Conservation (phyloP, 768 basidiomycete species). For the Multifurca ochricompacta region DNA sequence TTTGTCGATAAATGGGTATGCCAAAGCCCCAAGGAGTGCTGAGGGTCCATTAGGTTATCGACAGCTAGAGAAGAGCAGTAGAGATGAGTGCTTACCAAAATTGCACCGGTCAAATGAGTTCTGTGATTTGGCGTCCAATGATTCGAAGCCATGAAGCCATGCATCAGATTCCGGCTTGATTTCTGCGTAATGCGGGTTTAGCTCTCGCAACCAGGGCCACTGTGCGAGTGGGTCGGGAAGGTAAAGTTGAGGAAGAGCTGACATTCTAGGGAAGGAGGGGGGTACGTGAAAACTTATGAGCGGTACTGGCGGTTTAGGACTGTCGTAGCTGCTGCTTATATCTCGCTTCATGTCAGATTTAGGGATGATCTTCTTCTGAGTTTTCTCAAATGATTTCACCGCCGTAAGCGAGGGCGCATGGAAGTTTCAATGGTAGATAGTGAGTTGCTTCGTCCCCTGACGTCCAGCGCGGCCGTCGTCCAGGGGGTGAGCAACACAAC, state of each 20-base stretch:
- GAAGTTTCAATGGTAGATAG: neutral
- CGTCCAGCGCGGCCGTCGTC: neutral
- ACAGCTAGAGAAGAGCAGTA: neutral
- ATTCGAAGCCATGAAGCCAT: conserved; percentile 34
- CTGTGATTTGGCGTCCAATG: conserved; percentile 31
- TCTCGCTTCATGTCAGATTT: neutral
- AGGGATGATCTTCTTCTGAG: neutral
- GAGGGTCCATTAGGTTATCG: neutral
- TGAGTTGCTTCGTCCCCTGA: neutral
- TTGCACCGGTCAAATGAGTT: conserved; percentile 36
- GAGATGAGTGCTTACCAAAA: conserved; percentile 28
- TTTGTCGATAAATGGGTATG: neutral
- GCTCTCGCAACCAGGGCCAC: conserved; percentile 38
- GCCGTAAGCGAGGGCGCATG: neutral
- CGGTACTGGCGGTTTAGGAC: neutral
- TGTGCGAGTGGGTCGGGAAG: conserved; percentile 34
- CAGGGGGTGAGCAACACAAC: neutral
- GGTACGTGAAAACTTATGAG: neutral
- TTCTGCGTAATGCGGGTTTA: conserved; percentile 34
- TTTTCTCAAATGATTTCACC: neutral
- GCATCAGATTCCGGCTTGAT: conserved; percentile 31
- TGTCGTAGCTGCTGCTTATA: neutral
- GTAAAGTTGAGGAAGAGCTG: conserved; percentile 14
- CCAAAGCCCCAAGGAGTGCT: neutral
- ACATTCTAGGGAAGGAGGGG: neutral